phyloP scores from a whole-genome alignment of 2,329 filamentous ascomycete genomes.

The Hymenoscyphus salicellus region DNA sequence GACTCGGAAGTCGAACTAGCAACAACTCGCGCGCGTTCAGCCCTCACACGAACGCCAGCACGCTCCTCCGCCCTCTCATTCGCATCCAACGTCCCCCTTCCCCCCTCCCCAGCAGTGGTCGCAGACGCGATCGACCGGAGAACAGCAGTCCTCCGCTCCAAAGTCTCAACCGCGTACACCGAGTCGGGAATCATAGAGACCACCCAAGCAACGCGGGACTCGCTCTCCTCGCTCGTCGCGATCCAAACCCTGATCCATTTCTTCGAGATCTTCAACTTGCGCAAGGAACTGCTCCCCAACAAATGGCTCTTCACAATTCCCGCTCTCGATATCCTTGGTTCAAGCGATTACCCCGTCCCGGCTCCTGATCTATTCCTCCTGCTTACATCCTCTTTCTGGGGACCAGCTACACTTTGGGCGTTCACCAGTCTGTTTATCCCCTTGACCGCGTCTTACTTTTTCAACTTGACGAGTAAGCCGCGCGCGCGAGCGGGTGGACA shows the following conservation, averaged over 20 bases:
- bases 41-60: conserved; percentile 33
- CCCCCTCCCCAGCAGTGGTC: conserved; percentile 75
- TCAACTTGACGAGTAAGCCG: conserved; percentile 71
- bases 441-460: conserved; percentile 74
- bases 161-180: conserved; percentile 62
- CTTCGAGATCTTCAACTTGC: conserved; percentile 69
- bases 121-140: conserved; percentile 72
- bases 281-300: conserved; percentile 67
- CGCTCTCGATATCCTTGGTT: conserved; percentile 53
- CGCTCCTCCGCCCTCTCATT: conserved; percentile 38
- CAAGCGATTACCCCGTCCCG: conserved; percentile 58
- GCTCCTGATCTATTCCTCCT: conserved; percentile 80
- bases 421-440: conserved; percentile 70
- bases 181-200: conserved; percentile 64
- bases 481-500: conserved; percentile 36
- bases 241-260: conserved; percentile 66
- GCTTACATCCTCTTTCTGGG: conserved; percentile 78
- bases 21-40: conserved; percentile 30
- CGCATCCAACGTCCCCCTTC: conserved; percentile 63
- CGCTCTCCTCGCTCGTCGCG: conserved; percentile 67
- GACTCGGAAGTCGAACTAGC: conserved; percentile 35
- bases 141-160: conserved; percentile 62
- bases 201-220: conserved; percentile 64
- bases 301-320: conserved; percentile 72
- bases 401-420: conserved; percentile 72